phyloP scores from a whole-genome alignment of 2,329 filamentous ascomycete species.

The Microcera coccophila region DNA sequence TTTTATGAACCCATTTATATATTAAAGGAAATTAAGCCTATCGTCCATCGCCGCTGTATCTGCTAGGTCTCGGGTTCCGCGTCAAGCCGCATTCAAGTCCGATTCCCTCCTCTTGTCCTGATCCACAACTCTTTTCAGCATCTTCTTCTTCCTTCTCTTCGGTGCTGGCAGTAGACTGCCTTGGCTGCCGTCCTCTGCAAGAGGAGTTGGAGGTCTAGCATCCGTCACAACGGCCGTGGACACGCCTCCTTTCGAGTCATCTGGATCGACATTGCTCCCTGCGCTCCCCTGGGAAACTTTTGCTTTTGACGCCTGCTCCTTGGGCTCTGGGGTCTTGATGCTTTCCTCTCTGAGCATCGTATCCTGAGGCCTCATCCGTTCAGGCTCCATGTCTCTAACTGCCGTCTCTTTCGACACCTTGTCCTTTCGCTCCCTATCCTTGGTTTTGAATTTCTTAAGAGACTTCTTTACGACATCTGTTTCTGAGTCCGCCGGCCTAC shows the following conservation, averaged over 20 bases:
- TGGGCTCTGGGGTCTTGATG: too few relatives aligned
- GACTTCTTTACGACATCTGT: neutral
- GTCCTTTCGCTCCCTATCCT: neutral
- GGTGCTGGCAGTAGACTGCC: neutral
- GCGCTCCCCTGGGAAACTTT: conserved; percentile 25
- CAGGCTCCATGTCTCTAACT: neutral
- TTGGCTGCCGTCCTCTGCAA: conserved; percentile 15
- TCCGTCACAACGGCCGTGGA: conserved; percentile 26
- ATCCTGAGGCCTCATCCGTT: neutral
- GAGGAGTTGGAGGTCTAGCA: neutral
- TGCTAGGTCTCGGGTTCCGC: too few relatives aligned
- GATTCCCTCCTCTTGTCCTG: neutral
- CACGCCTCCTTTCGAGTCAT: conserved; percentile 34
- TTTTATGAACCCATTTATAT: too few relatives aligned
- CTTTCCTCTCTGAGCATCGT: too few relatives aligned
- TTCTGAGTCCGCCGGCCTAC: neutral
- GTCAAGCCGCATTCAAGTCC: too few relatives aligned
- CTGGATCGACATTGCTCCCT: conserved; percentile 38
- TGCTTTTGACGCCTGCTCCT: too few relatives aligned
- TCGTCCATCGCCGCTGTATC: too few relatives aligned
- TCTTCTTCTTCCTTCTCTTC: conserved; percentile 19
- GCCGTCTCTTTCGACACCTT: neutral
- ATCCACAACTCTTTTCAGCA: neutral
- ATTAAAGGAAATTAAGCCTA: too few relatives aligned
- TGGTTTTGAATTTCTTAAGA: neutral